phyloP scores from a whole-genome alignment of 106 monocot species.

The Phalaenopsis equestris region DNA sequence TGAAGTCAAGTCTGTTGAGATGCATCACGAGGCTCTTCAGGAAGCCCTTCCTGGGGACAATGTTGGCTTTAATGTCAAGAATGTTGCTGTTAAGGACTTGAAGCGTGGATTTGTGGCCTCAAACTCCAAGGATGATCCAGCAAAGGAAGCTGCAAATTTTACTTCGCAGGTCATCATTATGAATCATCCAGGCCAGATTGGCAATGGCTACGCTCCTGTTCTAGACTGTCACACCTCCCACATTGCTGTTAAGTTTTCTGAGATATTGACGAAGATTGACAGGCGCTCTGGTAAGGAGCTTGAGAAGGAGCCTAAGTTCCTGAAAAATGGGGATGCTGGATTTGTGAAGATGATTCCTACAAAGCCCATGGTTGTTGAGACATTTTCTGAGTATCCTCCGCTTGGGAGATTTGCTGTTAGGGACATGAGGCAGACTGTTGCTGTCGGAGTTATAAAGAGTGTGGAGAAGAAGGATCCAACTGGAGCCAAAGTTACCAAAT shows the following conservation, averaged over 20 bases:
- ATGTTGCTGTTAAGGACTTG: slow-evolving; percentile 18
- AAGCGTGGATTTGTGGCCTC: slow-evolving; percentile 23
- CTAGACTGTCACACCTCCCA: too few species aligned
- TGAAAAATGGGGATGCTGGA: too few species aligned
- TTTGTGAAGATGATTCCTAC: too few species aligned
- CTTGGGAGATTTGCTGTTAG: too few species aligned
- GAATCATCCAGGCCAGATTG: slow-evolving; percentile 19
- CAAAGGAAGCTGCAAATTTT: slow-evolving; percentile 45
- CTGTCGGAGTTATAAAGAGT: background rate
- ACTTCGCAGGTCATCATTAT: slow-evolving; percentile 52
- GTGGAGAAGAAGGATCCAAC: too few species aligned
- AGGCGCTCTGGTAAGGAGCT: too few species aligned
- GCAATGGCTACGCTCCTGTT: slow-evolving; percentile 1
- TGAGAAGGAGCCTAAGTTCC: too few species aligned
- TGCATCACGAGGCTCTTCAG: slow-evolving; percentile 19
- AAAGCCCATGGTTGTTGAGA: too few species aligned
- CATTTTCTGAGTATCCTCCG: too few species aligned
- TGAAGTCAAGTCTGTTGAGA: slow-evolving; percentile 20
- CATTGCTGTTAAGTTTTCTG: too few species aligned
- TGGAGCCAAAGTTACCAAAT: too few species aligned
- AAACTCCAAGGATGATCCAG: slow-evolving; percentile 33
- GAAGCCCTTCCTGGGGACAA: slow-evolving; percentile 19
- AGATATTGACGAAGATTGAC: too few species aligned
- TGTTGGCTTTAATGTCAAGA: slow-evolving; percentile 21
- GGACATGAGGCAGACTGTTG: slow-evolving; percentile 1